Evolutionary conservation across 495 filamentous ascomycete species (phyloP), one percentile per base, ranked within the genome.

Genomic region (Durotheca rogersii): DNA sequence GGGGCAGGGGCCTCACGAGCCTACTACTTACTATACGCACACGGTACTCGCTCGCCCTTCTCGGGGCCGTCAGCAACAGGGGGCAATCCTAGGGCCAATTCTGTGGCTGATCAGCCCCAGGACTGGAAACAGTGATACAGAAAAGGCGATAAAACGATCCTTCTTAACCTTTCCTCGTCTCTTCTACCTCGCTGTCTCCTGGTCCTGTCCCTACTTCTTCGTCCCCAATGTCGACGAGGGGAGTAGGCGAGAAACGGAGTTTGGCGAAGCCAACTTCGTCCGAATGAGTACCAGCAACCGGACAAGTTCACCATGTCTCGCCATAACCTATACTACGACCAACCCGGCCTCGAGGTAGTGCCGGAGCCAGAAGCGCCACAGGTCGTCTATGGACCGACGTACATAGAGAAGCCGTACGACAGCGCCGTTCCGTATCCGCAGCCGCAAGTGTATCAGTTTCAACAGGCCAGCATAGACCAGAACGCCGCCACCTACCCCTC

Each of bases 261-360:
- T 4, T 18, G 46, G 34, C 40, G 41, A 51, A 47, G 20, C 15
- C 6, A 41, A 42, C 31, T 12, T 51, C 50, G 36, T 32, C 40
- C 15, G 12, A 47, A 41, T 41, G 4, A 50, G 11, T 9, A 33
- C 7, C 2, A 27, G 23, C 9, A 18, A 37, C 35, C 21, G 9
- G 14, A n/a, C n/a, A n/a, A 42, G 10, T 36, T 7, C 16, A 40
- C 21, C 6, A 60, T 52, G 51, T 39, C 37, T 15, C 14, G n/a
- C n/a, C n/a, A 18, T 15, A 37, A 51, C 12, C 7, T 21, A 10
- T 11, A 31, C 34, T n/a, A 34, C 2, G 44, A 41, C 0, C 47
- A 47, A 32, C 47, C 47, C 1, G 57, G 57, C 19, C 18, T 60
- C 19, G 57, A 60, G 18, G 41, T 60, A 9, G 47, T 39, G 14